phyloP scores from a whole-genome alignment of 2,329 filamentous ascomycete species.

The Phaeosphaeria sp. region DNA sequence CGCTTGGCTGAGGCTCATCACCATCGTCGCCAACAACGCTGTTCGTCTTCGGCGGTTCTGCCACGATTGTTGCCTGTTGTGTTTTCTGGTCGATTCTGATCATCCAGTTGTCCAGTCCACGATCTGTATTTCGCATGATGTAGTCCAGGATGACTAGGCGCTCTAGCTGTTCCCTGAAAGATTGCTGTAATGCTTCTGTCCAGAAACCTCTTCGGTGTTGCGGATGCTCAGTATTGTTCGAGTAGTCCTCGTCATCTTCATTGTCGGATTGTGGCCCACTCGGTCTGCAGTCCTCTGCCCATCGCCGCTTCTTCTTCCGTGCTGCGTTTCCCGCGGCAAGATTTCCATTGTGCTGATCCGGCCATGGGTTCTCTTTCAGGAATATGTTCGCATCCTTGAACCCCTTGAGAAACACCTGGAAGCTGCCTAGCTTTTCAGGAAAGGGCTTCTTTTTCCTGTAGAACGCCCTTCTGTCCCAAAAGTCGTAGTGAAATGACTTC shows the following conservation, averaged over 20 bases:
- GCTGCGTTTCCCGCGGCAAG: constrained; percentile 73
- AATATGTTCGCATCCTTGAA: constrained; percentile 98
- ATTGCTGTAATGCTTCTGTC: constrained; percentile 87
- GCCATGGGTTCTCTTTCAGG: constrained; percentile 93
- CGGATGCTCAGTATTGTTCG: constrained; percentile 41
- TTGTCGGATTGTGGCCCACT: constrained; percentile 65
- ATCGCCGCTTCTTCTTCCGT: constrained; percentile 68
- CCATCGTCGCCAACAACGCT: constrained; percentile 42
- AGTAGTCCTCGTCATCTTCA: constrained; percentile 62
- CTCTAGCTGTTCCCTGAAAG: constrained; percentile 93
- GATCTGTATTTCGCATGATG: constrained; percentile 98
- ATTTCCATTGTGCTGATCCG: constrained; percentile 77
- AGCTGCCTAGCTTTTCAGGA: constrained; percentile 90
- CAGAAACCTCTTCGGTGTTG: constrained; percentile 71
- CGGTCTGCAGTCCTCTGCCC: constrained; percentile 84
- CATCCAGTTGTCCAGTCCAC: constrained; percentile 99
- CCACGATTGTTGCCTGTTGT: constrained; percentile 82
- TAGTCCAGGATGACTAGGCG: constrained; percentile 98
- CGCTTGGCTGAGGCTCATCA: constrained; percentile 50
- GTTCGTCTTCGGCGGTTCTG: constrained; percentile 77
- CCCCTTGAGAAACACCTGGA: constrained; percentile 95
- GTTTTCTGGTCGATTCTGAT: constrained; percentile 90
- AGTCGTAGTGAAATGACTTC: constrained; percentile 97
- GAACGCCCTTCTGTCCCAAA: constrained; percentile 90
- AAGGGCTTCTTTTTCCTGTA: constrained; percentile 86